Percentiles rank a stretch among this genome's conserved stretches.
These are phyloP conservation scores for Nectriaceae sp. DNA, from an alignment of 2,329 filamentous ascomycete genomes.

Conservation along the genomic window DNA sequence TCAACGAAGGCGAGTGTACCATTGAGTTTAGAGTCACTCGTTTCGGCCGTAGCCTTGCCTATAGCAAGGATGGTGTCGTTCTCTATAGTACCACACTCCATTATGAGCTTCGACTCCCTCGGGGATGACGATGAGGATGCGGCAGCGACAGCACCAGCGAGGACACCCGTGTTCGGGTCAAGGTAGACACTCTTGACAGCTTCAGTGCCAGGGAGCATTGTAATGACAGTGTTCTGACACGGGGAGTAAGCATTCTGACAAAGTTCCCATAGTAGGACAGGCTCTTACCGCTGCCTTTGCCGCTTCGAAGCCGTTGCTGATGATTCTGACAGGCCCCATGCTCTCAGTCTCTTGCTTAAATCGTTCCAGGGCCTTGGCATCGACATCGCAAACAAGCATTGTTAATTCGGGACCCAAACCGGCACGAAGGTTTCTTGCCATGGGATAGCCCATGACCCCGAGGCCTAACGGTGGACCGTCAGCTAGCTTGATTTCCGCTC, in stretches of 20 bases:
- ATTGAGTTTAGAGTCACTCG: not conserved
- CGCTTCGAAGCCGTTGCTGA: not conserved
- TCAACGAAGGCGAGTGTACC: constrained; percentile 10
- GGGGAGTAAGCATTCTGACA: not conserved
- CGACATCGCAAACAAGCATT: constrained; percentile 32
- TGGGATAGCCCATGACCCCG: constrained; percentile 37
- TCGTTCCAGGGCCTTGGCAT: not conserved
- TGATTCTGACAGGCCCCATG: not conserved
- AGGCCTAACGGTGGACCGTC: constrained; percentile 19
- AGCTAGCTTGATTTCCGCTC: not conserved
- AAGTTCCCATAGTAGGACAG: not conserved
- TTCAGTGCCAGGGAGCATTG: constrained; percentile 9
- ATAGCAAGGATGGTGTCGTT: constrained; percentile 5
- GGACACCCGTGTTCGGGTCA: constrained; percentile 3
- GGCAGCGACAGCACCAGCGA: not conserved
- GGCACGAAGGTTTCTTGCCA: constrained; percentile 35
- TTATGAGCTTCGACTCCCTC: not conserved
- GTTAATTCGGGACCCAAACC: constrained; percentile 26
- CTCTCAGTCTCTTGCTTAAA: constrained; percentile 1
- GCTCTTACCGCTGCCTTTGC: not conserved
- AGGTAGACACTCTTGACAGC: constrained; percentile 6
- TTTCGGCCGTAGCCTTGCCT: not conserved
- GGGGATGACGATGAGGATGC: not conserved
- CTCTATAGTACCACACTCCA: constrained; percentile 12
- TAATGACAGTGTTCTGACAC: constrained; percentile 10